phyloP scores from a whole-genome alignment of 108 stramenopile genomes.

The Fistulifera pelliculosa region DNA sequence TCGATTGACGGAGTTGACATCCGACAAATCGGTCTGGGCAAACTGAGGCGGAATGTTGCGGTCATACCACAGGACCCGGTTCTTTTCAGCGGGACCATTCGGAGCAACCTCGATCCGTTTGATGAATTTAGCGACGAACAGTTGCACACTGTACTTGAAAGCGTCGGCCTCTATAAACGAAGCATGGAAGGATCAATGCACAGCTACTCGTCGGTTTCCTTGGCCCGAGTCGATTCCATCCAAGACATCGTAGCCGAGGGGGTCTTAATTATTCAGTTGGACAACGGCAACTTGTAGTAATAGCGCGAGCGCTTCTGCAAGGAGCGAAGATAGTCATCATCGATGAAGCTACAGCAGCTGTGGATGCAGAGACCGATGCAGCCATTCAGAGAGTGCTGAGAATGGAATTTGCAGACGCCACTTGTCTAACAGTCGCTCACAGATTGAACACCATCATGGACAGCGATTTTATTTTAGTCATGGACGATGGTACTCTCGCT shows the following conservation, averaged over 20 bases:
- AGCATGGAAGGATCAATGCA: no score
- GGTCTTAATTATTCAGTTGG: slow-evolving; percentile 90
- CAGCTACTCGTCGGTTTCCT: no score
- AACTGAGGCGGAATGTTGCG: slow-evolving; percentile 70
- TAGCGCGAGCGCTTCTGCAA: slow-evolving; percentile 86
- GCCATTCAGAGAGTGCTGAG: slow-evolving; percentile 78
- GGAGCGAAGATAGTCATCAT: slow-evolving; percentile 63
- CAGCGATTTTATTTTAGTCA: slow-evolving; percentile 84
- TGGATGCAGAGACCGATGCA: slow-evolving; percentile 82
- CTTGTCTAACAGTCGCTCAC: slow-evolving; percentile 89
- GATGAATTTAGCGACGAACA: slow-evolving; percentile 46
- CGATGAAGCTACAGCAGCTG: slow-evolving; percentile 85
- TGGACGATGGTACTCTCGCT: slow-evolving; percentile 78
- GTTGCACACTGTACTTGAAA: slow-evolving; percentile 14
- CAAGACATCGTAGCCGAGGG: slow-evolving; percentile 1
- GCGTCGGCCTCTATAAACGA: no score
- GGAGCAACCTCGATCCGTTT: slow-evolving; percentile 92
- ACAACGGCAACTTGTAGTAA: slow-evolving; percentile 86
- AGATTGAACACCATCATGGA: slow-evolving; percentile 93
- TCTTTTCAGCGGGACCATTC: slow-evolving; percentile 84
- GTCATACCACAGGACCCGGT: slow-evolving; percentile 97
- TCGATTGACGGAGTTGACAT: slow-evolving; percentile 86
- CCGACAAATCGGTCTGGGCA: slow-evolving; percentile 52
- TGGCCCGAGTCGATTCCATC: no score
- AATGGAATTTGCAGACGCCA: slow-evolving; percentile 52